These are phyloP conservation scores for Teunomyces pallodes DNA, from an alignment of 805 yeast genomes.

Conservation along the genomic window DNA sequence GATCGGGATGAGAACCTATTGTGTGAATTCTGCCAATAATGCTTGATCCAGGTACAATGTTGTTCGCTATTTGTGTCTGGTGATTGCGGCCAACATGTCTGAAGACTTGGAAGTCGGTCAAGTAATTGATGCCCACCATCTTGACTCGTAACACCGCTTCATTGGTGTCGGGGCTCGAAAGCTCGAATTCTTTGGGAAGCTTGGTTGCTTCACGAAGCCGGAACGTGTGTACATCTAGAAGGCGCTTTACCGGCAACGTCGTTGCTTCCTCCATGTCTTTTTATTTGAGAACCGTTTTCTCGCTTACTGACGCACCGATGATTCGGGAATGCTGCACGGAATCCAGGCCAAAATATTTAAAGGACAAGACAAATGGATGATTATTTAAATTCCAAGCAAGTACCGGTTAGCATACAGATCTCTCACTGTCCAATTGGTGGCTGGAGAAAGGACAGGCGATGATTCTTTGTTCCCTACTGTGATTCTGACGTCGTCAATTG, in stretches of 20 bases:
- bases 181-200: slow-evolving; percentile 23
- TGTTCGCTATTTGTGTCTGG: not conserved
- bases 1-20: slow-evolving; percentile 4
- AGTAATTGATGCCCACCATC: slow-evolving; percentile 26
- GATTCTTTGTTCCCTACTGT: not conserved
- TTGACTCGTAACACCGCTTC: slow-evolving; percentile 26
- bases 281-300: not conserved
- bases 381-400: not conserved
- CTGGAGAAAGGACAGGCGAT: not conserved
- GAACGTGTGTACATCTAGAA: slow-evolving; percentile 18
- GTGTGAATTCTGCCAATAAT: slow-evolving; percentile 29
- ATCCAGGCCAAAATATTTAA: not conserved
- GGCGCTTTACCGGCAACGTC: slow-evolving; percentile 24
- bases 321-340: not conserved
- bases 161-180: slow-evolving; percentile 7
- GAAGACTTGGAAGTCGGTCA: slow-evolving; percentile 22
- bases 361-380: not conserved
- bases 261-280: slow-evolving; percentile 7
- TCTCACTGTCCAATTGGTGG: not conserved
- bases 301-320: not conserved
- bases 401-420: not conserved
- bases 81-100: slow-evolving; percentile 5
- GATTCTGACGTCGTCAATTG: not conserved
- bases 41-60: slow-evolving; percentile 33
- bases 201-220: slow-evolving; percentile 23